Evolutionary conservation across 768 basidiomycete genomes (phyloP), one percentile per base, ranked within the genome.

Genomic region (Collybia nuda): DNA sequence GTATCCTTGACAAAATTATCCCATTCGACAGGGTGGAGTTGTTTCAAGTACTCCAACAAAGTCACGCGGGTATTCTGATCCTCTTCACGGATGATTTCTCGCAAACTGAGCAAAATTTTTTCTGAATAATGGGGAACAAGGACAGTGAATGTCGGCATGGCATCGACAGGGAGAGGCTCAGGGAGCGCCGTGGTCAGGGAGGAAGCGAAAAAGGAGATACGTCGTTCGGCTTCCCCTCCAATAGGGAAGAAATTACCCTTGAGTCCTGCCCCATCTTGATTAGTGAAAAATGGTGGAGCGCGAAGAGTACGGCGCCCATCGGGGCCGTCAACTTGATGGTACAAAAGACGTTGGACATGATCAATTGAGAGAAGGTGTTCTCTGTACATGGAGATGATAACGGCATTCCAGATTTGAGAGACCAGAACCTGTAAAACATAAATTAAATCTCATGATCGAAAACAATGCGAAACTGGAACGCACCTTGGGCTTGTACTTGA

Each of bases 1-100:
- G 97, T 99, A 63, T 99, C 97, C 76, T 95, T 94, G 59, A 99
- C 97, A 63, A 99, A 99, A 69, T 99, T 99, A 73, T 98, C 97
- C 97, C 97, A 99, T 66, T 99, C 97, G 51, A 98, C 80, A 17
- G 97, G 96, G 66, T 98, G 97, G 41, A 99, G 78, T 67, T 99
- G 97, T 71, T 99, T 99, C 66, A 98, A 76, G 68, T 99, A 99
- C 70, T 99, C 97, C 50, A 99, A 80, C 19, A 98, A 77, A 7
- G 97, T 99, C 50, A 99, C 97, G 3, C 97, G 92, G 6, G 96
- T 98, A 64, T 83, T 96, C 64, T 89, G 86, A 62, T 98, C 95
- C 66, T 98, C 95, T 68, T 99, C 97, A 50, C 96, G 85, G 56
- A 99, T 99, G 60, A 99, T 99, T 71, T 99, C 97, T 42, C 97